Percentiles rank a stretch among this genome's conserved stretches.
These are phyloP conservation scores for Saccharomycopsis malanga DNA, from an alignment of 805 yeast species.

Conservation along the genomic window DNA sequence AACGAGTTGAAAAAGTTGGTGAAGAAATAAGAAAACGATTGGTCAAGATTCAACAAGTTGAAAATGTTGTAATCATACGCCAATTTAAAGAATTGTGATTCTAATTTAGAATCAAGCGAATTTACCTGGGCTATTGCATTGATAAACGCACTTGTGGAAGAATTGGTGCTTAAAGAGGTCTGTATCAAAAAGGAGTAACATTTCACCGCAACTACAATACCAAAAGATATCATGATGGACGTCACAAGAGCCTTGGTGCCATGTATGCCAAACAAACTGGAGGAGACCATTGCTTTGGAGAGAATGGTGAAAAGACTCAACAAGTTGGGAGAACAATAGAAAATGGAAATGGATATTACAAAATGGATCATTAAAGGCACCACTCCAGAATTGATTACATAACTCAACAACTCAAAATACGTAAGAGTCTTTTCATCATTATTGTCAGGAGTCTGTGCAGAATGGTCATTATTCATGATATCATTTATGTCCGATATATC, in stretches of 20 bases:
- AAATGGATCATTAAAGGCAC: conserved; percentile 13
- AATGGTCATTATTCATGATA: not conserved
- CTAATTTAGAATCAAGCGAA: conserved; percentile 7
- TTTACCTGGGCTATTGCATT: not conserved
- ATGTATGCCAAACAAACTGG: conserved; percentile 18
- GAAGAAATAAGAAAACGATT: conserved; percentile 1
- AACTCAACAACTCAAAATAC: not conserved
- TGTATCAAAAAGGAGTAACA: not conserved
- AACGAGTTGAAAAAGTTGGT: conserved; percentile 9
- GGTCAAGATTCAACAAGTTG: not conserved
- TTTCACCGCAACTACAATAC: not conserved
- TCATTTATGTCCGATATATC: conserved; percentile 5
- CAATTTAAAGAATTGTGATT: conserved; percentile 7
- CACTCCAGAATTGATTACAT: conserved; percentile 3
- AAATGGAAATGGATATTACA: conserved; percentile 9
- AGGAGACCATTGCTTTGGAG: conserved; percentile 14
- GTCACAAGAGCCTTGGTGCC: conserved; percentile 11
- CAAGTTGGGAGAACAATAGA: conserved; percentile 11
- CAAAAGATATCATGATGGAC: conserved; percentile 2
- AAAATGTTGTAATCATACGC: conserved; percentile 7
- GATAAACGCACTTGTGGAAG: not conserved
- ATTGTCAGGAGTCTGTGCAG: not conserved
- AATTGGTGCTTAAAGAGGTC: not conserved
- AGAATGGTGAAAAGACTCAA: conserved; percentile 8
- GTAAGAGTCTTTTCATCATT: conserved; percentile 1